Percentiles rank a stretch among this genome's conserved stretches.
phyloP scores from a whole-genome alignment of 768 basidiomycete species.

The Hypsizygus marmoreus region DNA sequence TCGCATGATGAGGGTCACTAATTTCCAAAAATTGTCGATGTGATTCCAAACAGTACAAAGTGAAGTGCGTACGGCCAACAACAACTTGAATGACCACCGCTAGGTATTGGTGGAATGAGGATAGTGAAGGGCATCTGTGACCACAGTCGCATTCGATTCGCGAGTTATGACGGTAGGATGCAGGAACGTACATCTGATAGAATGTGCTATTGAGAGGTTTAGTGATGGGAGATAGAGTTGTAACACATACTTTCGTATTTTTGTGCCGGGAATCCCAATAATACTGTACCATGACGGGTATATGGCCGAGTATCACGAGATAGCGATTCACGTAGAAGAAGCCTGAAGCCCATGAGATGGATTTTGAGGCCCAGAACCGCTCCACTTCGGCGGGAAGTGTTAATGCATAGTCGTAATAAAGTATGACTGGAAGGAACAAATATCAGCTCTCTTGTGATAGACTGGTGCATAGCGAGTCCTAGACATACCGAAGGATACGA shows the following conservation, averaged over 20 bases:
- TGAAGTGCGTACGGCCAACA: constrained; percentile 34
- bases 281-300: constrained; percentile 35
- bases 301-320: constrained; percentile 37
- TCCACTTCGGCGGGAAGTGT: constrained; percentile 45
- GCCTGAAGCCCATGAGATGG: constrained; percentile 32
- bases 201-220: background rate
- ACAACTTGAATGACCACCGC: constrained; percentile 37
- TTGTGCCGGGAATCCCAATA: constrained; percentile 29
- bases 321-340: constrained; percentile 51
- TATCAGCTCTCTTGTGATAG: background rate
- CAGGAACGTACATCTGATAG: constrained; percentile 11
- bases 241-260: constrained; percentile 26
- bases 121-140: constrained; percentile 28
- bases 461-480: background rate
- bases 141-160: no score
- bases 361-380: constrained; percentile 42
- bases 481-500: constrained; percentile 17
- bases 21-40: background rate
- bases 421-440: constrained; percentile 27
- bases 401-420: constrained; percentile 52
- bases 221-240: no score
- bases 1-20: constrained; percentile 40
- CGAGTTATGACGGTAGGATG: no score
- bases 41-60: background rate
- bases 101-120: constrained; percentile 30